These are phyloP conservation scores for Theobroma grandiflorum DNA, from an alignment of 441 rosid genomes.

Conservation along the genomic window DNA sequence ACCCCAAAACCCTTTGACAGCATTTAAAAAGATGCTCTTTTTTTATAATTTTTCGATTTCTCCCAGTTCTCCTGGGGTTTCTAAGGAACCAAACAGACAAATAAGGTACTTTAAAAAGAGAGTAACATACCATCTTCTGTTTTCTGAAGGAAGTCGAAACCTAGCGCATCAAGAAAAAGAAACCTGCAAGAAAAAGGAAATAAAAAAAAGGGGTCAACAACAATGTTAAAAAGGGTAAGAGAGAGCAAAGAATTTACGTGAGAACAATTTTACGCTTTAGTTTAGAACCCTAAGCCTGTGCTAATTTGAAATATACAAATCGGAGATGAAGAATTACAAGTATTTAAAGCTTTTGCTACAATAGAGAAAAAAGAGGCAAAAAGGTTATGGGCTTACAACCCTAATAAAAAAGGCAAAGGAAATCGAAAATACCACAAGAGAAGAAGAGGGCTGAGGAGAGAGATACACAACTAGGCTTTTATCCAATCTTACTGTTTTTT, in stretches of 20 bases:
- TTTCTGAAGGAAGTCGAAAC: neutral
- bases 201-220: neutral
- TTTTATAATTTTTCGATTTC: neutral
- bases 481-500: neutral
- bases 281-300: conserved; percentile 34
- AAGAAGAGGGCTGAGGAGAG: neutral
- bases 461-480: neutral
- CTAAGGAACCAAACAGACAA: conserved; percentile 10
- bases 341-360: neutral
- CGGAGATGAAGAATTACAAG: neutral
- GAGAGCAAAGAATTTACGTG: neutral
- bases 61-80: neutral
- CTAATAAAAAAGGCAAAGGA: neutral
- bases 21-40: neutral
- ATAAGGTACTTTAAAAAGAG: neutral
- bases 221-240: neutral
- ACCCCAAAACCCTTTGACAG: neutral
- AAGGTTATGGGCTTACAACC: neutral
- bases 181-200: conserved; percentile 20
- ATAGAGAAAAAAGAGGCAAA: neutral
- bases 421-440: neutral
- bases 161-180: neutral
- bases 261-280: neutral
- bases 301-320: neutral
- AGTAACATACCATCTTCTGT: conserved; percentile 32